Percentiles rank a stretch among this genome's conserved stretches.
Conservation (phyloP, 495 filamentous ascomycete species). For the Penicillium taxi region DNA sequence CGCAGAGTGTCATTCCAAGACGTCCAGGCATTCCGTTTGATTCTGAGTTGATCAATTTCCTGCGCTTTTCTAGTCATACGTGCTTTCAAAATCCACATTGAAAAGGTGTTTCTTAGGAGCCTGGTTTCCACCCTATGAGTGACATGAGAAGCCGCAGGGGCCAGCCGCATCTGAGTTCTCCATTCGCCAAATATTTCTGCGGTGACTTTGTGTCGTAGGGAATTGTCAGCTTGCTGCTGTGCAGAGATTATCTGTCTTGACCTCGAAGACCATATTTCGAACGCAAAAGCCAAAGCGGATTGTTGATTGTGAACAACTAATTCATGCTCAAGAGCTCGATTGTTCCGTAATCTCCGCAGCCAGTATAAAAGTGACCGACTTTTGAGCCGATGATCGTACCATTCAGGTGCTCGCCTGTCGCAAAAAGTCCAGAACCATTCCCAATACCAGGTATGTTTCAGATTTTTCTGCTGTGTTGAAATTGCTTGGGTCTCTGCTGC, state of each 20-base stretch:
- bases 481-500: constrained; percentile 34
- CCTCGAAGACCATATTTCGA: constrained; percentile 29
- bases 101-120: constrained; percentile 41
- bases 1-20: constrained; percentile 61
- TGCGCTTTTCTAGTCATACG: constrained; percentile 47
- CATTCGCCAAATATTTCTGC: constrained; percentile 29
- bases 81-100: constrained; percentile 44
- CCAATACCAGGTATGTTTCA: constrained; percentile 42
- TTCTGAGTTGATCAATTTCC: constrained; percentile 42
- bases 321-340: constrained; percentile 35
- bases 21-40: constrained; percentile 53
- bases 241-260: constrained; percentile 20
- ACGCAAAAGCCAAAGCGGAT: constrained; percentile 15
- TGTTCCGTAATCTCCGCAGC: constrained; percentile 38
- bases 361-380: constrained; percentile 39
- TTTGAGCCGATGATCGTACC: constrained; percentile 42
- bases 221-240: constrained; percentile 26
- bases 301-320: constrained; percentile 27
- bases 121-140: constrained; percentile 41
- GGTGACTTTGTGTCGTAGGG: constrained; percentile 25
- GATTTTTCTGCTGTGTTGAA: constrained; percentile 33
- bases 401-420: constrained; percentile 46
- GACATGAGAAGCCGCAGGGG: constrained; percentile 41
- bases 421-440: constrained; percentile 50
- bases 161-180: constrained; percentile 36